Evolutionary conservation across 2,329 filamentous ascomycete species (phyloP).

Genomic region (Cladosporium austrohemisphaericum): DNA sequence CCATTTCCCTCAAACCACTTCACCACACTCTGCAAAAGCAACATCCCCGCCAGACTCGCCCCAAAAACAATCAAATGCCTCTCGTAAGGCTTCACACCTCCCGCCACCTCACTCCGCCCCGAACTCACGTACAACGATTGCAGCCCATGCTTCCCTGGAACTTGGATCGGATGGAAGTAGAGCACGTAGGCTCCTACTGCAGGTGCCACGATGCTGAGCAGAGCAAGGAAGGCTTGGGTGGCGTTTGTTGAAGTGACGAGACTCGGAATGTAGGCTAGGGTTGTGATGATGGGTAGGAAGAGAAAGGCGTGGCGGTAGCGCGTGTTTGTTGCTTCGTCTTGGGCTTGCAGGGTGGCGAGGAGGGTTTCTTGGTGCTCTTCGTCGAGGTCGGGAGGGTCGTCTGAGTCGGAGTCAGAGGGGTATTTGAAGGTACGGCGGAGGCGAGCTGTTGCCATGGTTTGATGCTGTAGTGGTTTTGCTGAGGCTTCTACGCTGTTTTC

Average conservation of each 20-base stretch:
- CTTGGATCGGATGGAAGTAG: slow-evolving; percentile 41
- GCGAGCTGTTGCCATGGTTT: slow-evolving; percentile 54
- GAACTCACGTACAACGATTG: slow-evolving; percentile 27
- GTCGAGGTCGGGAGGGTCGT: slow-evolving; percentile 60
- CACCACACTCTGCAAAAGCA: slow-evolving; percentile 38
- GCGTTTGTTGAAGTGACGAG: slow-evolving; percentile 40
- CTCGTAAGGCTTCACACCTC: neutral
- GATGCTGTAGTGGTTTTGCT: neutral
- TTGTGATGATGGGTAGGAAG: slow-evolving; percentile 55
- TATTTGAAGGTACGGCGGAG: slow-evolving; percentile 76
- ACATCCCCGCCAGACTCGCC: slow-evolving; percentile 50
- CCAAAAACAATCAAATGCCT: slow-evolving; percentile 55
- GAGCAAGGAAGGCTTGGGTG: slow-evolving; percentile 42
- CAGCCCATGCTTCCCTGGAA: slow-evolving; percentile 41
- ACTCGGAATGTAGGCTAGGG: slow-evolving; percentile 52
- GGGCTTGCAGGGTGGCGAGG: slow-evolving; percentile 52
- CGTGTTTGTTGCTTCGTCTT: slow-evolving; percentile 46
- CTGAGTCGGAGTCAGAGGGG: slow-evolving; percentile 55
- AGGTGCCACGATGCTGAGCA: slow-evolving; percentile 58
- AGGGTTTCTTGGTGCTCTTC: slow-evolving; percentile 68
- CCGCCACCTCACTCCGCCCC: slow-evolving; percentile 17
- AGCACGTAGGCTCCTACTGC: slow-evolving; percentile 57
- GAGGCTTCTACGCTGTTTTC: neutral
- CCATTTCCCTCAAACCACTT: slow-evolving; percentile 28
- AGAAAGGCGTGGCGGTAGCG: slow-evolving; percentile 50